These are phyloP conservation scores for Dentipellis fragilis DNA, from an alignment of 768 basidiomycete species.

Conservation along the genomic window DNA sequence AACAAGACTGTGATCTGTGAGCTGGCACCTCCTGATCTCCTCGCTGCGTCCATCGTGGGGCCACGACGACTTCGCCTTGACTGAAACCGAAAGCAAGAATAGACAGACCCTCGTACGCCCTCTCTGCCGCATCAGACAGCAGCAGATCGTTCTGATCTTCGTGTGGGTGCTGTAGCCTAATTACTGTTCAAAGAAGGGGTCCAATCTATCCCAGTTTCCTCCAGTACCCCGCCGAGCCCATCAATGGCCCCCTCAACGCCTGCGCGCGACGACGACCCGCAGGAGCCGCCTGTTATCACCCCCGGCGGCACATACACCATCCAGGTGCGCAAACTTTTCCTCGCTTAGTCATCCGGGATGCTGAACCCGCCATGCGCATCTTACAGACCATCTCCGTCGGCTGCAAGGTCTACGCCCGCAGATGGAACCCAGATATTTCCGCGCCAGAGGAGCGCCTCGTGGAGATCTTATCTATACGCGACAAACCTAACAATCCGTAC, in stretches of 20 bases:
- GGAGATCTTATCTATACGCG: slow-evolving; percentile 91
- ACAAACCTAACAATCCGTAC: slow-evolving; percentile 64
- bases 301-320: slow-evolving; percentile 70
- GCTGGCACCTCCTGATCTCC: background rate
- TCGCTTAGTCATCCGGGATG: slow-evolving; percentile 12
- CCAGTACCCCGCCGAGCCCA: too few species aligned
- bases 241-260: slow-evolving; percentile 14
- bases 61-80: background rate
- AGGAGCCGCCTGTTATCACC: slow-evolving; percentile 52
- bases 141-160: too few species aligned
- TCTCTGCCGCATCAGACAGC: too few species aligned
- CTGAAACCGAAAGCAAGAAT: too few species aligned
- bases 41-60: background rate
- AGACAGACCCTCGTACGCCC: too few species aligned
- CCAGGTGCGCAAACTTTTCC: slow-evolving; percentile 39
- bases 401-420: slow-evolving; percentile 89
- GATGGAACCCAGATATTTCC: slow-evolving; percentile 59
- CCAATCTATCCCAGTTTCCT: too few species aligned
- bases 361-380: slow-evolving; percentile 9
- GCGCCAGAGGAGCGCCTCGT: slow-evolving; percentile 84
- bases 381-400: slow-evolving; percentile 78
- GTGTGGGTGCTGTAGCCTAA: too few species aligned
- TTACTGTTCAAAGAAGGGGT: too few species aligned
- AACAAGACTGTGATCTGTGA: slow-evolving; percentile 11
- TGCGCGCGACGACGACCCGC: slow-evolving; percentile 26